Percentiles rank a stretch among this genome's conserved stretches.
phyloP scores from a whole-genome alignment of 306 rosid genomes.

The Urtica urens region DNA sequence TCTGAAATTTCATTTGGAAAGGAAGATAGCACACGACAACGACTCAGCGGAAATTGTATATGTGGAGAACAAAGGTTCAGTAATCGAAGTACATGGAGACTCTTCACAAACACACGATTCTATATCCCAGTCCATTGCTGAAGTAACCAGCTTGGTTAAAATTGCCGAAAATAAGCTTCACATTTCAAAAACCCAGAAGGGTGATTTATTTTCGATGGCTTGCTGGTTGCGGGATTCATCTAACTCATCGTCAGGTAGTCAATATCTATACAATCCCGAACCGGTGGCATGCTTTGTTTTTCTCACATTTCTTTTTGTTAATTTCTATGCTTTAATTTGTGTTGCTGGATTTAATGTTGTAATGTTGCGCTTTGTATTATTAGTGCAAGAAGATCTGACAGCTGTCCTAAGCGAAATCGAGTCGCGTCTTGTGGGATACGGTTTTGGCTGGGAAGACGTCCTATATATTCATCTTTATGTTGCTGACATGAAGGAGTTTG shows the following conservation, averaged over 20 bases:
- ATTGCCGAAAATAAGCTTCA: slow-evolving; percentile 36
- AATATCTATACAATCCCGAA: background rate
- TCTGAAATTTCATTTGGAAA: slow-evolving; percentile 71
- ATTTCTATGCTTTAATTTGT: slow-evolving; percentile 9
- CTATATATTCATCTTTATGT: slow-evolving; percentile 83
- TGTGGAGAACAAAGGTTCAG: slow-evolving; percentile 33
- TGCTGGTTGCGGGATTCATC: slow-evolving; percentile 73
- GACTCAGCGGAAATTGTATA: slow-evolving; percentile 22
- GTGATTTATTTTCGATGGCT: slow-evolving; percentile 50
- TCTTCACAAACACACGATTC: slow-evolving; percentile 28
- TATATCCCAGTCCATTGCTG: slow-evolving; percentile 28
- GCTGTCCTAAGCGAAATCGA: slow-evolving; percentile 55
- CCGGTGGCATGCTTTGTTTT: background rate
- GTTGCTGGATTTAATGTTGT: background rate
- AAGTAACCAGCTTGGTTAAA: slow-evolving; percentile 21
- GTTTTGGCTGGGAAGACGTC: slow-evolving; percentile 77
- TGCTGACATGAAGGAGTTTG: slow-evolving; percentile 69
- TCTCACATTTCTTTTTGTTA: background rate
- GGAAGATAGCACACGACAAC: slow-evolving; percentile 36
- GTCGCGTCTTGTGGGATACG: slow-evolving; percentile 37
- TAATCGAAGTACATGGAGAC: slow-evolving; percentile 59
- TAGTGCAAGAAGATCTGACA: slow-evolving; percentile 59
- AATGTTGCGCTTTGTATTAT: slow-evolving; percentile 12
- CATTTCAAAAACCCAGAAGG: slow-evolving; percentile 56
- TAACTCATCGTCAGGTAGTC: slow-evolving; percentile 31